Evolutionary conservation across 352 stramenopile genomes (phyloP).

Genomic region (Globisporangium apiculatum): DNA sequence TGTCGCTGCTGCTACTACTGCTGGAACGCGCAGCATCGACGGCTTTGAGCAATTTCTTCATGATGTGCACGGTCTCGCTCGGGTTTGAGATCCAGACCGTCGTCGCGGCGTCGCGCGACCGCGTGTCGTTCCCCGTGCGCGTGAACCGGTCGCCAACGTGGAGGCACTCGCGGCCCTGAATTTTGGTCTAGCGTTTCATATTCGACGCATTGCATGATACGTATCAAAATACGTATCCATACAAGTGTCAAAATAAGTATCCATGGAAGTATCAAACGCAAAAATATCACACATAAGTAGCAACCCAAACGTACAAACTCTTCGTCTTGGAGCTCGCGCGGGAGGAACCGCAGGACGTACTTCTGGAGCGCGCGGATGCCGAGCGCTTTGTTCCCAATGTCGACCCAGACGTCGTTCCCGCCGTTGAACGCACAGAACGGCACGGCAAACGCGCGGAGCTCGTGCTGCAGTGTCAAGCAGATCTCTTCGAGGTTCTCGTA

Average conservation of each 20-base stretch:
- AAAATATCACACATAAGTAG: too few species aligned
- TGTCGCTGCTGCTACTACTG: slow-evolving; percentile 16
- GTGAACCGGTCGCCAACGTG: slow-evolving; percentile 94
- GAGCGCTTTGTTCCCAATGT: slow-evolving; percentile 95
- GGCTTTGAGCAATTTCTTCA: slow-evolving; percentile 87
- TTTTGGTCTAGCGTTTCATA: slow-evolving; percentile 25
- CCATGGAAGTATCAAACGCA: not conserved
- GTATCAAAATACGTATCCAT: not conserved
- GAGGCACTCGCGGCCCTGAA: slow-evolving; percentile 84
- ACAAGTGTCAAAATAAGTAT: not conserved
- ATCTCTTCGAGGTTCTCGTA: slow-evolving; percentile 94
- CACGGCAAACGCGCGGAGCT: slow-evolving; percentile 66
- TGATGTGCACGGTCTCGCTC: slow-evolving; percentile 92
- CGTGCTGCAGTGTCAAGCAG: slow-evolving; percentile 88
- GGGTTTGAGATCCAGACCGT: slow-evolving; percentile 95
- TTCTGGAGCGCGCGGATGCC: slow-evolving; percentile 90
- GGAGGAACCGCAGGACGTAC: slow-evolving; percentile 67
- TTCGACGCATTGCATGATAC: not conserved
- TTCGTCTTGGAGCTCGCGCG: slow-evolving; percentile 70
- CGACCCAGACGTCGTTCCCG: slow-evolving; percentile 94
- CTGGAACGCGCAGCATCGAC: slow-evolving; percentile 32
- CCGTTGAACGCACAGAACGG: slow-evolving; percentile 97
- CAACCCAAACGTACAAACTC: slow-evolving; percentile 29
- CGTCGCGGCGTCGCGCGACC: slow-evolving; percentile 85
- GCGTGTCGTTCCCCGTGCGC: slow-evolving; percentile 88